Base-by-base conservation (phyloP, 768 basidiomycete genomes). In the Mycena olivaceomarginata region DNA sequence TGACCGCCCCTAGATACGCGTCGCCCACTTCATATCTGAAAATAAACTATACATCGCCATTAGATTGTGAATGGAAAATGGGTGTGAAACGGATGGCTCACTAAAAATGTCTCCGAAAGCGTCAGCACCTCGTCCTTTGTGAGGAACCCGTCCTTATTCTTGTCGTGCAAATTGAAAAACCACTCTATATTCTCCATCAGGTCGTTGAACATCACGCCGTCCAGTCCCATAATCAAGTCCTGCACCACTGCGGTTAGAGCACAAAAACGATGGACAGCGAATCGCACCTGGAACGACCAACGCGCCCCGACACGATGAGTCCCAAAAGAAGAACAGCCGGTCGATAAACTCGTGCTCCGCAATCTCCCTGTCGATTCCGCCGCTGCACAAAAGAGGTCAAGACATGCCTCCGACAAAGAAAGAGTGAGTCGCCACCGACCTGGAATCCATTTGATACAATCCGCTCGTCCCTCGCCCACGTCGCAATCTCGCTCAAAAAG, bases 161-260 rank as follows among this genome's bases (percentile, higher is more conserved):
- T 98, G 86, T 98, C 97, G 77, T 98, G 96, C 65, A 99, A 84
- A 80, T 94, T 95, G 87, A 99, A 99, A 87, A 99, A 98, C 98
- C 98, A 99, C 84, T 98, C 96, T 81, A 99, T 98, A 80, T 96
- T 98, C 73, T 97, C 96, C 98, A 99, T 99, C 79, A 99, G 87
- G 84, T 99, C 98, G 78, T 96, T 98, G 87, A 96, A 95, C 92
- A 99, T 96, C 60, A 98, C 95, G 2, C 94, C 94, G 80, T 98
- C 94, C 65, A 99, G 88, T 1, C 98, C 98, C 40, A 88, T 90
- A 12, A 99, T 94, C 15, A 99, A 88, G 83, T 99, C 97, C 96
- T 99, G 40, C 20, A 41, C 48, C n/a, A 8, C 43, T 75, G 37
- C 65, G 59, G 70, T 67, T 40, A 73, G 37, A 46, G 31, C n/a